phyloP scores from a whole-genome alignment of 1,139 yeast species.

The Diutina catenulata region DNA sequence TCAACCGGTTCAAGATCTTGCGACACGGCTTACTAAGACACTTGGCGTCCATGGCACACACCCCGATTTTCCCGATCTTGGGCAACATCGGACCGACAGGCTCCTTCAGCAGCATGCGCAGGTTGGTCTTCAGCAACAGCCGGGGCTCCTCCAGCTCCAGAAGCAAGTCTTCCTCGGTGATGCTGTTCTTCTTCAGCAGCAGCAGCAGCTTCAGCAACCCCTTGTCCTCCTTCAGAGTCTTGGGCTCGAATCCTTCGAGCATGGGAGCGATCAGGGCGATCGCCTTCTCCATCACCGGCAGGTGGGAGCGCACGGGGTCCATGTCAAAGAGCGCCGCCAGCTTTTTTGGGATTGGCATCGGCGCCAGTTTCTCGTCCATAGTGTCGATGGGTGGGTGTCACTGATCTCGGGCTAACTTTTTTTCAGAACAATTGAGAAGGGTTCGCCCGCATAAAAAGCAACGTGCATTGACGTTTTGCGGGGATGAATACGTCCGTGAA shows the following conservation, averaged over 20 bases:
- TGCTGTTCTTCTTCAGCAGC: conserved; percentile 10
- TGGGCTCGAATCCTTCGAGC: conserved; percentile 59
- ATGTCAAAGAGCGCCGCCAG: neutral
- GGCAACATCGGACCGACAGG: conserved; percentile 15
- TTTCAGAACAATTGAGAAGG: neutral
- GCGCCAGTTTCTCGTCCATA: neutral
- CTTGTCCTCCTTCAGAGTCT: conserved; percentile 44
- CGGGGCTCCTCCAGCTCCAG: neutral
- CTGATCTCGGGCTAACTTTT: neutral
- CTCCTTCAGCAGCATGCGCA: conserved; percentile 1
- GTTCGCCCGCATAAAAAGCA: too few species aligned
- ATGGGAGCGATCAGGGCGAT: conserved; percentile 75
- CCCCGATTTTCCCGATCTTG: conserved; percentile 88
- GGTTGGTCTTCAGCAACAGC: neutral
- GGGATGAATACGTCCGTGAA: too few species aligned
- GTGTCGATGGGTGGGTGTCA: neutral
- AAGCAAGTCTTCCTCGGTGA: conserved; percentile 5
- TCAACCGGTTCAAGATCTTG: conserved; percentile 74
- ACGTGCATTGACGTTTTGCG: too few species aligned
- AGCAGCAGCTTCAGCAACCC: conserved; percentile 13
- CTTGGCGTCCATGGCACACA: conserved; percentile 97
- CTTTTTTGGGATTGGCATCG: neutral
- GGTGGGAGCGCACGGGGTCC: neutral
- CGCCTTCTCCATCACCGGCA: conserved; percentile 29
- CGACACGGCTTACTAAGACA: conserved; percentile 94